Evolutionary conservation across 1,284 basidiomycete genomes (phyloP).

Genomic region (Pseudomicrostroma phylloplanum): DNA sequence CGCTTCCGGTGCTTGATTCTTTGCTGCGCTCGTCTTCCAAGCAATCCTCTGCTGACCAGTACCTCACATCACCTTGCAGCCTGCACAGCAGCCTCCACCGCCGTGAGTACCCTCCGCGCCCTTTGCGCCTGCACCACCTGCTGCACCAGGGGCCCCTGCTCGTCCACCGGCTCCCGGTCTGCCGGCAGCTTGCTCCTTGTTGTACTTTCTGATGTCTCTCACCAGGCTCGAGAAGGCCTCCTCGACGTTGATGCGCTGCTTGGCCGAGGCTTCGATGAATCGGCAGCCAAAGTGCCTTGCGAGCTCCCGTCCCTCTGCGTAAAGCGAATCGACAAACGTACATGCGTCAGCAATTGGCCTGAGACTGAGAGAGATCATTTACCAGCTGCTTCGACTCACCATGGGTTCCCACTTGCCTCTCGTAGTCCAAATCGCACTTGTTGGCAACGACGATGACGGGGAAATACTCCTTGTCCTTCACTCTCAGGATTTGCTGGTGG

Average conservation of each 20-base stretch:
- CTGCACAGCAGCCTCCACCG: conserved; percentile 30
- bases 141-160: conserved; percentile 22
- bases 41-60: too few relatives aligned
- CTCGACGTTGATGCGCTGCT: conserved; percentile 96
- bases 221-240: conserved; percentile 97
- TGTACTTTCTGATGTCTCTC: conserved; percentile 91
- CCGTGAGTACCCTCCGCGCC: conserved; percentile 32
- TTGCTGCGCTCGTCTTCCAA: too few relatives aligned
- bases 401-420: conserved; percentile 92
- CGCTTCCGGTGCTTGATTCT: too few relatives aligned
- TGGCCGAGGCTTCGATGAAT: conserved; percentile 98
- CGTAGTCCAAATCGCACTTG: conserved; percentile 97
- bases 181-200: conserved; percentile 57
- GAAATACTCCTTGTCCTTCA: conserved; percentile 95
- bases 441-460: conserved; percentile 97
- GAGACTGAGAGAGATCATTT: not conserved
- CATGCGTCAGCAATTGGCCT: not conserved
- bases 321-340: not conserved
- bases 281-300: conserved; percentile 94
- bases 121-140: conserved; percentile 13
- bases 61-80: conserved; percentile 30
- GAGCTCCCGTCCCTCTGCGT: conserved; percentile 86
- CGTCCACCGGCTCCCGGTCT: conserved; percentile 40
- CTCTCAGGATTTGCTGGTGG: conserved; percentile 77
- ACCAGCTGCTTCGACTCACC: conserved; percentile 57